phyloP scores from a whole-genome alignment of 352 stramenopile genomes.

The Thraustotheca clavata region DNA sequence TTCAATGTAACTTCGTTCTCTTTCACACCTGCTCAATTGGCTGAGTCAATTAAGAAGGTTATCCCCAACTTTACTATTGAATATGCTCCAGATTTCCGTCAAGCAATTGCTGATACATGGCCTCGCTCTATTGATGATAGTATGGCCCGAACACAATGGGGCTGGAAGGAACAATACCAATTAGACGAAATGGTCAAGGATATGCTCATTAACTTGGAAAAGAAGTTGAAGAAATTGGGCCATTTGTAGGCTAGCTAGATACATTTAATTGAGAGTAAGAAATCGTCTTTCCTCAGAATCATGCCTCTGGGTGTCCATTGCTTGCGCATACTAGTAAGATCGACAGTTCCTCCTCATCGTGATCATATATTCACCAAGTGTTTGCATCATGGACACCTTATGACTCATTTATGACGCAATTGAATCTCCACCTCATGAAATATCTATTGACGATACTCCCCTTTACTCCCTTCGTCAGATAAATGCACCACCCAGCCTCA shows the following conservation, averaged over 20 bases:
- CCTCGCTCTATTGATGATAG: slow-evolving; percentile 79
- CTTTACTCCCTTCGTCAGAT: no score
- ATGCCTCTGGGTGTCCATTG: no score
- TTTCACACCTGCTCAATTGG: slow-evolving; percentile 84
- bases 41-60: slow-evolving; percentile 73
- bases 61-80: slow-evolving; percentile 82
- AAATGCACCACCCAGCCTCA: no score
- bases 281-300: no score
- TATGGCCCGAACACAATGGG: slow-evolving; percentile 75
- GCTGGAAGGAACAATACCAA: slow-evolving; percentile 85
- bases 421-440: no score
- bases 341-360: no score
- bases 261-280: background rate
- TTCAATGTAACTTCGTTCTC: slow-evolving; percentile 90
- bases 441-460: no score
- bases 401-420: no score
- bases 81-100: slow-evolving; percentile 85
- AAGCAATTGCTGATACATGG: slow-evolving; percentile 89
- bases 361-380: no score
- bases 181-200: slow-evolving; percentile 84
- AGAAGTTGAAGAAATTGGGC: slow-evolving; percentile 48
- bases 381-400: no score
- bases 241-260: slow-evolving; percentile 8
- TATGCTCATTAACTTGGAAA: slow-evolving; percentile 82
- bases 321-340: no score